Conservation (phyloP, 331 rosid genomes). For the Malus hybrid region DNA sequence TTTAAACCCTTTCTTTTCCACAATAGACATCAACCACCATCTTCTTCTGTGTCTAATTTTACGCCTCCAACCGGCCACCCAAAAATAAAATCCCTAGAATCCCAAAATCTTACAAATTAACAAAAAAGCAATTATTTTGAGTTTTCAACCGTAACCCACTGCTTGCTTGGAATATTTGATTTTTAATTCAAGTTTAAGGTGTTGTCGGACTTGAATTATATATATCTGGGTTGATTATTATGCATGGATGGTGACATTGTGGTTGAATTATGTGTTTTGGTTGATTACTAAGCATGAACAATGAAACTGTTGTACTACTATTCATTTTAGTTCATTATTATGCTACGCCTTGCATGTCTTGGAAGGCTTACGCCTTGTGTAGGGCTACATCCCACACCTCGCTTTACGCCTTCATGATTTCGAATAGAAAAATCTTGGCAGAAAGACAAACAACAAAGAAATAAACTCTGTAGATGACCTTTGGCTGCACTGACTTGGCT, state of each 20-base stretch:
- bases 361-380: not conserved
- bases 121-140: not conserved
- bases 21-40: not conserved
- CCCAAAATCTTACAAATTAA: too few relatives aligned
- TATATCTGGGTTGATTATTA: not conserved
- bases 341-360: not conserved
- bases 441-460: not conserved
- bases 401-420: not conserved
- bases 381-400: not conserved
- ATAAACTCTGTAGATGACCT: conserved; percentile 43
- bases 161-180: not conserved
- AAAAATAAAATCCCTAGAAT: too few relatives aligned
- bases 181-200: not conserved
- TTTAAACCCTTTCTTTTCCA: not conserved
- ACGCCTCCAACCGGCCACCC: too few relatives aligned
- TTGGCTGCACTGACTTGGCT: conserved; percentile 86
- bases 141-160: not conserved
- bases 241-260: not conserved
- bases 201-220: not conserved
- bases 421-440: not conserved
- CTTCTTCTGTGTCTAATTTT: not conserved
- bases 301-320: not conserved
- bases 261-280: not conserved
- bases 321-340: not conserved
- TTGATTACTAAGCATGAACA: not conserved